Conservation (phyloP, 192 early-diverging fungal species). For the Backusella psychrophila region DNA sequence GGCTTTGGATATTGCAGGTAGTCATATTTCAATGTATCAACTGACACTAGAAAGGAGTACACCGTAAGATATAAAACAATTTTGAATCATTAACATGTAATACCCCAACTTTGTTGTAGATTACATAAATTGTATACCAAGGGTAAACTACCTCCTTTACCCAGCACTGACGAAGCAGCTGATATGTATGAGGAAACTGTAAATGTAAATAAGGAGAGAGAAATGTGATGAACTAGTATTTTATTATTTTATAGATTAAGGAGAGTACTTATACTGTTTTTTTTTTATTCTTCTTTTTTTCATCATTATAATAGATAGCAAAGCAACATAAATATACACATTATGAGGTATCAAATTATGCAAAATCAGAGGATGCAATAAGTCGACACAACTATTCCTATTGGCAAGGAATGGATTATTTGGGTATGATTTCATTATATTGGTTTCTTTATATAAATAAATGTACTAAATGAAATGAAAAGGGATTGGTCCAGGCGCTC, state of each 20-base stretch:
- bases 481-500: conserved; percentile 57
- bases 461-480: background rate
- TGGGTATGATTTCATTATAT: conserved; percentile 31
- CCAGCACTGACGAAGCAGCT: conserved; percentile 37
- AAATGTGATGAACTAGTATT: background rate
- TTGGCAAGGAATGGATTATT: conserved; percentile 56
- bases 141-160: conserved; percentile 31
- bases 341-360: conserved; percentile 59
- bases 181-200: conserved; percentile 53
- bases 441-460: background rate
- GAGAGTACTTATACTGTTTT: background rate
- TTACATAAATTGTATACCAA: conserved; percentile 34
- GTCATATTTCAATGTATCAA: conserved; percentile 55
- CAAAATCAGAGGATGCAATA: conserved; percentile 35
- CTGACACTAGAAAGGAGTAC: conserved; percentile 51
- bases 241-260: background rate
- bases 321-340: conserved; percentile 42
- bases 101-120: conserved; percentile 20
- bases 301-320: conserved; percentile 27
- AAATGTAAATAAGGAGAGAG: conserved; percentile 27
- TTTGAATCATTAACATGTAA: background rate
- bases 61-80: conserved; percentile 30
- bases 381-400: conserved; percentile 53
- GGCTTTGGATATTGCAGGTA: conserved; percentile 43
- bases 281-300: background rate